Percentiles rank a stretch among this genome's conserved stretches.
These are phyloP conservation scores for Sugiyamaella castrensis DNA, from an alignment of 1,139 yeast genomes.

Conservation along the genomic window DNA sequence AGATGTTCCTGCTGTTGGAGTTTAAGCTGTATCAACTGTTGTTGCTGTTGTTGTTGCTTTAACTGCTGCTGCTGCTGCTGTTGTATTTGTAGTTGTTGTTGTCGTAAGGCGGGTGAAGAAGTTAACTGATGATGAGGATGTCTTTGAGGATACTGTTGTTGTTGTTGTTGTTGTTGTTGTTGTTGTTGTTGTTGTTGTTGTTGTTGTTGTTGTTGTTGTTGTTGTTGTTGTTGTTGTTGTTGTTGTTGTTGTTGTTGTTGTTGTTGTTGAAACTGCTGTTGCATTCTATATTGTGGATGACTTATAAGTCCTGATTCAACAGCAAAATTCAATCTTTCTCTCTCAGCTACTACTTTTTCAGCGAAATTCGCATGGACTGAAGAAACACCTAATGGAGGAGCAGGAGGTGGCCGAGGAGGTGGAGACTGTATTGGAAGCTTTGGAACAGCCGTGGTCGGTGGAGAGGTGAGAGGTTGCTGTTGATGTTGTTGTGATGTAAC, in stretches of 20 bases:
- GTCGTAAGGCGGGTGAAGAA: slow-evolving; percentile 18
- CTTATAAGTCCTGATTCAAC: slow-evolving; percentile 14
- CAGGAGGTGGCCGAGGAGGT: slow-evolving; percentile 43
- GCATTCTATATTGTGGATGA: slow-evolving; percentile 24
- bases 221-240: slow-evolving; percentile 19
- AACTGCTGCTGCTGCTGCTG: slow-evolving; percentile 14
- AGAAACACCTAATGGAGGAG: slow-evolving; percentile 41
- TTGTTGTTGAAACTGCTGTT: slow-evolving; percentile 20
- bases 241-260: slow-evolving; percentile 18
- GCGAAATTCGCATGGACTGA: slow-evolving; percentile 33
- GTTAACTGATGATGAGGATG: slow-evolving; percentile 21
- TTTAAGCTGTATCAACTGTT: slow-evolving; percentile 11
- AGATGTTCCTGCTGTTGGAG: slow-evolving; percentile 21
- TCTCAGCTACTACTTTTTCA: slow-evolving; percentile 22
- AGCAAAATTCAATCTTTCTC: slow-evolving; percentile 20
- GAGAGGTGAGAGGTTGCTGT: not conserved
- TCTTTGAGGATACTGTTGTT: slow-evolving; percentile 20
- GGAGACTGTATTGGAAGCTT: slow-evolving; percentile 30
- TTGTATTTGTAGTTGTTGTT: slow-evolving; percentile 16
- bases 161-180: slow-evolving; percentile 26
- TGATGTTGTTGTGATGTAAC: slow-evolving; percentile 3
- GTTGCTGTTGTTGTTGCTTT: slow-evolving; percentile 17
- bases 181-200: slow-evolving; percentile 19
- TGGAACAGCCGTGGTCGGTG: slow-evolving; percentile 14
- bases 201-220: slow-evolving; percentile 6